Evolutionary conservation across 2,329 filamentous ascomycete species (phyloP).

Genomic region (Diplocarpon mali): DNA sequence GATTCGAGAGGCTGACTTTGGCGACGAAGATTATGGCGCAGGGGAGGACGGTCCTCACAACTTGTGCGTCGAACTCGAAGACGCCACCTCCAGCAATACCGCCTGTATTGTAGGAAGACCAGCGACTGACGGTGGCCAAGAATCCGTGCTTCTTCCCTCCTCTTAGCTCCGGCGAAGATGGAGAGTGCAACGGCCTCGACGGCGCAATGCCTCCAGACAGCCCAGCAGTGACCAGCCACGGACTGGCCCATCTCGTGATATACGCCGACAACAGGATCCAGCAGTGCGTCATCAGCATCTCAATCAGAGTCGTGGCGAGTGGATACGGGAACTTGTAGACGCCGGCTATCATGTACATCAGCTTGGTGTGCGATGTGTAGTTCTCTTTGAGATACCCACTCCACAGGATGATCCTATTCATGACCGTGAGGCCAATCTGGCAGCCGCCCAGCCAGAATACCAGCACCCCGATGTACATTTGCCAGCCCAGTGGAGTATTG

Average conservation of each 20-base stretch:
- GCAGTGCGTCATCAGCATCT: conserved; percentile 38
- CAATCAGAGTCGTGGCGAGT: conserved; percentile 37
- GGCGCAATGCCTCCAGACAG: conserved; percentile 33
- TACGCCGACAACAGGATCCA: conserved; percentile 36
- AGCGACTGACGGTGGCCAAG: conserved; percentile 17
- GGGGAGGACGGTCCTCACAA: conserved; percentile 37
- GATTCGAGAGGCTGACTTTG: conserved; percentile 40
- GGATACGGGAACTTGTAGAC: conserved; percentile 42
- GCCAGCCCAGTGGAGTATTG: conserved; percentile 35
- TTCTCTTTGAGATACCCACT: conserved; percentile 28
- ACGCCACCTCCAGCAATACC: conserved; percentile 42
- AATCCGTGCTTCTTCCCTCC: conserved; percentile 24
- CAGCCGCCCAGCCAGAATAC: conserved; percentile 37
- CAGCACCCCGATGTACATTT: conserved; percentile 35
- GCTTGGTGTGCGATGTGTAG: conserved; percentile 24
- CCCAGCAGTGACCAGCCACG: conserved; percentile 28
- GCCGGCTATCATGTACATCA: conserved; percentile 29
- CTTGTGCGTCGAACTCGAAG: conserved; percentile 38
- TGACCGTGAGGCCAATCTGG: conserved; percentile 35
- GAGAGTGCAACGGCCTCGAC: conserved; percentile 31
- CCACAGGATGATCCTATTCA: conserved; percentile 40
- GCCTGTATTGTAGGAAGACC: conserved; percentile 28
- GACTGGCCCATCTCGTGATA: conserved; percentile 35
- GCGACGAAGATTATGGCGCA: conserved; percentile 38
- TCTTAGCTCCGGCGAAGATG: conserved; percentile 21